Evolutionary conservation across 2,329 filamentous ascomycete genomes (phyloP), one percentile per base, ranked within the genome.

Genomic region (Gaeumannomyces tritici): DNA sequence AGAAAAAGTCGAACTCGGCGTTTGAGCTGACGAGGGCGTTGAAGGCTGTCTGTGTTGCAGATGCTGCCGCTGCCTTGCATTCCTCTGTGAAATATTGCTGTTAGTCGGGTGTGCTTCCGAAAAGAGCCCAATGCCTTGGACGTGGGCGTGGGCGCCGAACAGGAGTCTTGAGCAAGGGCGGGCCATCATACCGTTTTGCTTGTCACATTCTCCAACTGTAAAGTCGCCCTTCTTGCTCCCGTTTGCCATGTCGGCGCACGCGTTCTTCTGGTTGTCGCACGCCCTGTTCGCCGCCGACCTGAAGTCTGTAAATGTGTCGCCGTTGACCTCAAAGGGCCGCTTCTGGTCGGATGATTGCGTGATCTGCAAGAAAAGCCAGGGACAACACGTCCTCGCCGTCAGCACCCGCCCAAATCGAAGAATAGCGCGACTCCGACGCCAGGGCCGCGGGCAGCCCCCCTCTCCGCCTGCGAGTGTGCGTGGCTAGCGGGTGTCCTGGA

Each of bases 261-360:
- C 69, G 65, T 82, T 81, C 68, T 79, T 76, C 68, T 82, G 80
- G 66, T 77, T 77, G 66, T 80, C 77, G 70, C 80, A 82, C 1
- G 77, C 73, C 27, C 77, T 72, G 62, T 74, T 72, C 7, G 74
- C 73, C 0, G 80, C 80, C 12, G 73, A 71, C 28, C 67, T 35
- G 67, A 77, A 82, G 68, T 79, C 75, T 62, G 71, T 67, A 67
- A 81, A 81, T 1, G 76, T 79, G 63, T 77, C 72, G 21, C 75
- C 77, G 54, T 74, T 70, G 3, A 80, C 77, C 60, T 73, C 71
- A 64, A 78, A 81, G 2, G 76, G 78, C 55, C 76, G 69, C 24
- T 73, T 65, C 4, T 71, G 64, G 65, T 80, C 70, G n/a, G 67
- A 69, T 1, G 75, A 78, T 61, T 76, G 72, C 13, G 73, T 72